Conservation (phyloP, 352 stramenopile species). For the Phytophthora pseudosyringae region DNA sequence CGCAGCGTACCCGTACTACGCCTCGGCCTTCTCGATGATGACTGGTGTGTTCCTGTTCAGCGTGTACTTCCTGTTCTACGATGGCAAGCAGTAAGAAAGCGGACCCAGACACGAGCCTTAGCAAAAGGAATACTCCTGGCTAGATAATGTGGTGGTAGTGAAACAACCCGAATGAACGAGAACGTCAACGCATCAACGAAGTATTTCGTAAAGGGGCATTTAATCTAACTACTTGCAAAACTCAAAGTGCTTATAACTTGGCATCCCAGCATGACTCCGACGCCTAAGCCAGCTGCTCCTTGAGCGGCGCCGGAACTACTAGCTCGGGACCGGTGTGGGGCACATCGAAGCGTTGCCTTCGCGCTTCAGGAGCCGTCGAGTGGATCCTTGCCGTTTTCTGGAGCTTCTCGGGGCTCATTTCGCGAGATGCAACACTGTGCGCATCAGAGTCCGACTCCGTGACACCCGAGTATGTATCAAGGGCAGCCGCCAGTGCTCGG, state of each 20-base stretch:
- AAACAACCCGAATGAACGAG: no score
- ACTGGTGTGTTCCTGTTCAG: conserved; percentile 91
- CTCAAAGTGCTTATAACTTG: conserved; percentile 6
- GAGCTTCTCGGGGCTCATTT: conserved; percentile 25
- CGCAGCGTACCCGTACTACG: conserved; percentile 94
- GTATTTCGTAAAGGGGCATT: no score
- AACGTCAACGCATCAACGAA: no score
- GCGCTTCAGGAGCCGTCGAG: conserved; percentile 27
- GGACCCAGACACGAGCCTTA: not conserved
- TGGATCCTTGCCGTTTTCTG: conserved; percentile 27
- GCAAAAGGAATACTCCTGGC: not conserved
- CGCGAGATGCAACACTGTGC: conserved; percentile 4
- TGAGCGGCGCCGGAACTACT: conserved; percentile 8
- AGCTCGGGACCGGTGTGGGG: conserved; percentile 16
- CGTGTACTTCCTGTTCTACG: conserved; percentile 90
- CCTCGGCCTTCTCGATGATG: conserved; percentile 92
- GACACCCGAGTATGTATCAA: conserved; percentile 27
- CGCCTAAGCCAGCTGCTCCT: conserved; percentile 33
- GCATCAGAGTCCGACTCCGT: conserved; percentile 27
- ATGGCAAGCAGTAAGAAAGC: conserved; percentile 59
- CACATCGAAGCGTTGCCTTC: conserved; percentile 22
- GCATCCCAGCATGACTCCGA: conserved; percentile 4
- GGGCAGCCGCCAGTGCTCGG: not conserved
- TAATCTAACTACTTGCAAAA: no score
- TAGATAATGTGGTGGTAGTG: not conserved